phyloP scores from a whole-genome alignment of 768 basidiomycete genomes.

The Thelephora ganbajun region DNA sequence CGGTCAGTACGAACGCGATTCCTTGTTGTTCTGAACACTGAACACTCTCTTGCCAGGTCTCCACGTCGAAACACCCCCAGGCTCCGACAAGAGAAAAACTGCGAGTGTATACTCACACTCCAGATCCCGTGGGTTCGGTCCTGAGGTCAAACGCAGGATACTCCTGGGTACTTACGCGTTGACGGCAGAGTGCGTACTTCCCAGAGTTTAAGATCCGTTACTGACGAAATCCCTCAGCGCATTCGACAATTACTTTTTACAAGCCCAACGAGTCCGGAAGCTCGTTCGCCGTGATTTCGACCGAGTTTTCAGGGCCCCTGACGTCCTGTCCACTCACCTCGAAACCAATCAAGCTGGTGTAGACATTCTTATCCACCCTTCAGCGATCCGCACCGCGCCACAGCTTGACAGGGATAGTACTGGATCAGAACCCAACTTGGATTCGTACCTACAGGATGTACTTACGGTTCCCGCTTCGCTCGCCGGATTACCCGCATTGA shows the following conservation, averaged over 20 bases:
- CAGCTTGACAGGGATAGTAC: conserved; percentile 19
- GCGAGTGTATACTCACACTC: conserved; percentile 48
- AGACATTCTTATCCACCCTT: conserved; percentile 78
- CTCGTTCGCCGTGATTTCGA: conserved; percentile 64
- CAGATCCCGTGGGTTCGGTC: conserved; percentile 62
- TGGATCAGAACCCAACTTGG: conserved; percentile 17
- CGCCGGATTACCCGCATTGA: conserved; percentile 76
- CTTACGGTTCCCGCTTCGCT: conserved; percentile 87
- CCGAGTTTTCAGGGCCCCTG: conserved; percentile 44
- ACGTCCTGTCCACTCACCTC: conserved; percentile 18
- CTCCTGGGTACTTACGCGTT: conserved; percentile 85
- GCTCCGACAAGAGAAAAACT: conserved; percentile 31
- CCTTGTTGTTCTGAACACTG: neutral
- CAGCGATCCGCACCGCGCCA: conserved; percentile 79
- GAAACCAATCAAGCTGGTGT: conserved; percentile 24
- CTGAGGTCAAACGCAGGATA: conserved; percentile 77
- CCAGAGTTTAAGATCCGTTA: neutral
- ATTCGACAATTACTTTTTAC: conserved; percentile 95
- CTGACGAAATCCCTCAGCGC: conserved; percentile 34
- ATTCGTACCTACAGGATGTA: conserved; percentile 79
- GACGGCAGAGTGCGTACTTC: conserved; percentile 63
- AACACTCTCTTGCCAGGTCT: conserved; percentile 24
- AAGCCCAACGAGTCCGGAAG: conserved; percentile 73
- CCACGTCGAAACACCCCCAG: conserved; percentile 30
- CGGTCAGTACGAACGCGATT: conserved; percentile 28